Evolutionary conservation across 2,329 filamentous ascomycete species (phyloP).

Genomic region (Beauveria scarabaeidicola): DNA sequence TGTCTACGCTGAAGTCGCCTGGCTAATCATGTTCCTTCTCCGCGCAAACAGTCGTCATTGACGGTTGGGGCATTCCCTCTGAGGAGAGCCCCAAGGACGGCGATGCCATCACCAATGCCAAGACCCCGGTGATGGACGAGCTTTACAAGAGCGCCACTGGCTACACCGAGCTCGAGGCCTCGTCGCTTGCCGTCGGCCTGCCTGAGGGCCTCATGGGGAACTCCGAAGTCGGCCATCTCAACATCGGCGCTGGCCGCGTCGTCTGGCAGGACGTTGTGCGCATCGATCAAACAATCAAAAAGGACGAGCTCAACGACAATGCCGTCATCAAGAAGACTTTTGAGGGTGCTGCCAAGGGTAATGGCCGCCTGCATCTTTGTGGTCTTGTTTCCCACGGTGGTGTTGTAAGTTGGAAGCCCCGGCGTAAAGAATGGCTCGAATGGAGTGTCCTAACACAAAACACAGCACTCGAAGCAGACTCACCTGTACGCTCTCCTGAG

Average conservation of each 20-base stretch:
- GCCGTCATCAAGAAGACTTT: slow-evolving; percentile 71
- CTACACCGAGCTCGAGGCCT: slow-evolving; percentile 89
- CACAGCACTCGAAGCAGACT: slow-evolving; percentile 81
- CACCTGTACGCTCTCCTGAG: slow-evolving; percentile 82
- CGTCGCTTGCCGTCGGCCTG: slow-evolving; percentile 88
- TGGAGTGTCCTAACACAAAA: neutral
- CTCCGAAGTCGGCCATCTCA: slow-evolving; percentile 95
- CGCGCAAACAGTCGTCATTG: slow-evolving; percentile 77
- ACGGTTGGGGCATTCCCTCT: slow-evolving; percentile 90
- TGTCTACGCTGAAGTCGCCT: slow-evolving; percentile 47
- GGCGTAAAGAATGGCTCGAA: neutral
- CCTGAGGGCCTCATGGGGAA: slow-evolving; percentile 98
- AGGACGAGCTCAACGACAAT: slow-evolving; percentile 67
- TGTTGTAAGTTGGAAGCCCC: slow-evolving; percentile 48
- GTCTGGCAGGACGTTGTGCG: slow-evolving; percentile 98
- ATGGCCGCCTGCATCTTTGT: slow-evolving; percentile 84
- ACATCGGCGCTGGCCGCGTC: slow-evolving; percentile 94
- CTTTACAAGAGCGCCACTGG: slow-evolving; percentile 77
- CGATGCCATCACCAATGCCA: slow-evolving; percentile 88
- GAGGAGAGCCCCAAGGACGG: slow-evolving; percentile 75
- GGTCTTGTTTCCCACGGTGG: slow-evolving; percentile 92
- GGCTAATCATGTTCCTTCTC: slow-evolving; percentile 50
- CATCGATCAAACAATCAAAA: slow-evolving; percentile 89
- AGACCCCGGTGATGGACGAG: slow-evolving; percentile 91
- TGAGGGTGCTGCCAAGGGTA: slow-evolving; percentile 72